Base-by-base conservation (phyloP, 345 rosid genomes). In the Brassica rapa region DNA sequence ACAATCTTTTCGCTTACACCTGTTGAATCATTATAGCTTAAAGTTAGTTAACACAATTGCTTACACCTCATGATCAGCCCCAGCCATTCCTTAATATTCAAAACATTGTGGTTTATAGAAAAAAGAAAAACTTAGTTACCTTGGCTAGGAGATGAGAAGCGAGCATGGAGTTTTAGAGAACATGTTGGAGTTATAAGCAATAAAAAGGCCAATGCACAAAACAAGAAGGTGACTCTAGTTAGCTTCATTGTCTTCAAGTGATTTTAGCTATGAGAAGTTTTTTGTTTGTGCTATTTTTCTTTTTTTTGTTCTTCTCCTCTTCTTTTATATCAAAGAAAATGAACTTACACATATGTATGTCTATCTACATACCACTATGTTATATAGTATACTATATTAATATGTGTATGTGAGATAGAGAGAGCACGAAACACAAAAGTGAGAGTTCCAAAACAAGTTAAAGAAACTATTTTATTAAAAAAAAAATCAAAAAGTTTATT, bases 341-440 rank as follows among this genome's bases (percentile, higher is more conserved):
- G 66, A 68, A 27, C 78, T 37, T 24, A 57, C 19, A 61, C 57
- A 43, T 8, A 51, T 30, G 21, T 7, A 1, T n/a, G 14, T 78
- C 11, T 78, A 66, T 60, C 8, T 55, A 29, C 59, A 16, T 24
- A 33, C 8, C 14, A 25, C 14, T 43, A 29, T 68, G 46, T 68
- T 9, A 30, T 41, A 27, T 6, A n/a, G 10, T 68, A 23, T 35
- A 46, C 23, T 73, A 66, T 67, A n/a, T 16, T 68, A 60, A 2
- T 59, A 14, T 70, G n/a, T 51, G 5, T 71, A 7, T 69, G 70
- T 67, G 41, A 55, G 41, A 69, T 46, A 69, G 71, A 70, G 59
- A 71, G 71, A 15, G 72, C 90, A 84, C 92, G 74, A 84, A 88
- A 80, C 91, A 90, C 91, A 80, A 85, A 87, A 84, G 80, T 77